Evolutionary conservation across 129 eudicot genomes (phyloP).

Genomic region (Chrysanthemum seticuspe): DNA sequence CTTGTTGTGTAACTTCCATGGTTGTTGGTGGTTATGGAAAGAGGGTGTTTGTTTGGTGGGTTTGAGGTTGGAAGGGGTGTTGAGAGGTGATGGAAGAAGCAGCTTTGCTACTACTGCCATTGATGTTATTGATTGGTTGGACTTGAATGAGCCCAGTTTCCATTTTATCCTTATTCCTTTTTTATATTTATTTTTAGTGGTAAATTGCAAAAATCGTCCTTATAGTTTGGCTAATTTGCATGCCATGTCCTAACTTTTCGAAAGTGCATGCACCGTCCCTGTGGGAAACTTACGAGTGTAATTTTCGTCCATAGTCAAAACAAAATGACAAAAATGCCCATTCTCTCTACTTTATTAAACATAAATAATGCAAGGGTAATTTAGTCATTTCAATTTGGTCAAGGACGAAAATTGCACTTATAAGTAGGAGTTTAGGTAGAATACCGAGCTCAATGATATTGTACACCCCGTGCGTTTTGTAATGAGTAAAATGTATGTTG

Average conservation of each 20-base stretch:
- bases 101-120: constrained; percentile 45
- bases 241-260: background rate
- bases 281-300: no score
- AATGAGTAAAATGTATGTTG: no score
- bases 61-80: constrained; percentile 29
- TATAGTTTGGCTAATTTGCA: background rate
- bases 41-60: constrained; percentile 22
- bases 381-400: no score
- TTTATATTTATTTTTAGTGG: background rate
- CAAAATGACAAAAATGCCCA: no score
- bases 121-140: constrained; percentile 24
- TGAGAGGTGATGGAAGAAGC: constrained; percentile 35
- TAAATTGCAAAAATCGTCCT: background rate
- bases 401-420: no score
- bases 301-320: no score
- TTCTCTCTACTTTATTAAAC: no score
- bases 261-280: no score
- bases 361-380: no score
- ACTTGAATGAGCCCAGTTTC: background rate
- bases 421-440: no score
- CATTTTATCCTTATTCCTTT: background rate
- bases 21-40: constrained; percentile 7
- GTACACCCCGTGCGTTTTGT: no score
- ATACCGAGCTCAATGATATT: no score
- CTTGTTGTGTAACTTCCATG: constrained; percentile 15